Conservation (phyloP, 345 rosid species). For the Xanthoceras sorbifolium region DNA sequence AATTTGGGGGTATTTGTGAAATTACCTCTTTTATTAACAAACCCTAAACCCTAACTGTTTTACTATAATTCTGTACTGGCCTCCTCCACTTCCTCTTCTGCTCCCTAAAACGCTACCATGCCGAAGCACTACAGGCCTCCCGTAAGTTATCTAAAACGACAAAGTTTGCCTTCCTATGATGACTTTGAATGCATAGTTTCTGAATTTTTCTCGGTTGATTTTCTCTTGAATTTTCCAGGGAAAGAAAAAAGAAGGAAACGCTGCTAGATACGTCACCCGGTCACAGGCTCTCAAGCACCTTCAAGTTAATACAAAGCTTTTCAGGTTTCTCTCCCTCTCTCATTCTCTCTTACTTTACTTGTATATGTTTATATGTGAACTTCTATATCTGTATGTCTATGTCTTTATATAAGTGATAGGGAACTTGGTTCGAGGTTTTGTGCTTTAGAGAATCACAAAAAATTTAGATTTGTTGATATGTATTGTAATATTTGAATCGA, state of each 20-base stretch:
- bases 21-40: background rate
- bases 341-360: background rate
- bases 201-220: background rate
- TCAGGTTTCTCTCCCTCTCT: slow-evolving; percentile 52
- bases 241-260: slow-evolving; percentile 96
- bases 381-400: background rate
- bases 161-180: background rate
- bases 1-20: too few species aligned
- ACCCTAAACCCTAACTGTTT: slow-evolving; percentile 37
- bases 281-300: slow-evolving; percentile 81
- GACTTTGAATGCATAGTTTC: background rate
- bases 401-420: background rate
- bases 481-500: background rate
- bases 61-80: background rate
- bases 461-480: background rate
- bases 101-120: slow-evolving; percentile 27
- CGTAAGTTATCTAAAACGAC: slow-evolving; percentile 39
- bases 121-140: slow-evolving; percentile 91
- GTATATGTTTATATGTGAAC: background rate
- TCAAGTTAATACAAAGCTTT: slow-evolving; percentile 65
- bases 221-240: slow-evolving; percentile 51
- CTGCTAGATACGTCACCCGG: slow-evolving; percentile 83
- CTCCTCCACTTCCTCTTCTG: background rate
- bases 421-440: background rate
- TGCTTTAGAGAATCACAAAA: background rate